Evolutionary conservation across 2,329 filamentous ascomycete species (phyloP).

Genomic region (Endoconidiophora polonica): DNA sequence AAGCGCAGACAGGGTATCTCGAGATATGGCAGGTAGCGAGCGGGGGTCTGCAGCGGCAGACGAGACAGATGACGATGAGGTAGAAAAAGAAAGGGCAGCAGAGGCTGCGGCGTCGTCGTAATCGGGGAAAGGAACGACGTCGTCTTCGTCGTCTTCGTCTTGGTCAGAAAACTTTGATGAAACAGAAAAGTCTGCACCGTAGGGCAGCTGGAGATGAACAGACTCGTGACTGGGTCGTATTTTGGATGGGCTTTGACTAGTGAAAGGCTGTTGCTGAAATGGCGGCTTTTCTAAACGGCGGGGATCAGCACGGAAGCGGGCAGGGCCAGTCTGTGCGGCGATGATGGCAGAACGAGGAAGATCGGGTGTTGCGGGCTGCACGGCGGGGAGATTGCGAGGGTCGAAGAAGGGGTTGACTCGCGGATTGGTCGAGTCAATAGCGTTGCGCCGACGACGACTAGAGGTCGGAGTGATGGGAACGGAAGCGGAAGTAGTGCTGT

Average conservation of each 20-base stretch:
- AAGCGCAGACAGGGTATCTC: conserved; percentile 9
- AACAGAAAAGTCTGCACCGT: conserved; percentile 12
- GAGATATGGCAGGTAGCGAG: conserved; percentile 9
- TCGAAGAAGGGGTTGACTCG: conserved; percentile 12
- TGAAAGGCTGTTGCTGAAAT: conserved; percentile 12
- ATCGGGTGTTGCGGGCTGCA: conserved; percentile 11
- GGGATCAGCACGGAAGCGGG: conserved; percentile 13
- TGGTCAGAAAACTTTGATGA: background rate
- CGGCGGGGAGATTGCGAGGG: conserved; percentile 12
- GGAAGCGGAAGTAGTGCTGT: conserved; percentile 1
- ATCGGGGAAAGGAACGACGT: conserved; percentile 11
- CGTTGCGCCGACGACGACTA: conserved; percentile 14
- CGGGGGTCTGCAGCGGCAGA: conserved; percentile 10
- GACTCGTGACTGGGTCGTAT: conserved; percentile 5
- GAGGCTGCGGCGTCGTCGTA: conserved; percentile 11
- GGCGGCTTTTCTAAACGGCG: conserved; percentile 12
- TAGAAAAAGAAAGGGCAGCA: conserved; percentile 10
- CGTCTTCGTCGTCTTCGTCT: conserved; percentile 3
- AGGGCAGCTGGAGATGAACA: conserved; percentile 11
- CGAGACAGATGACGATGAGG: background rate
- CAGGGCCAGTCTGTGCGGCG: conserved; percentile 14
- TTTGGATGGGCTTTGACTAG: conserved; percentile 8
- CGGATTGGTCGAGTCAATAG: conserved; percentile 13
- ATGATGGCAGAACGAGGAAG: conserved; percentile 14
- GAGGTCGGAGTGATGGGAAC: conserved; percentile 6